Evolutionary conservation across 2,329 filamentous ascomycete species (phyloP), one percentile per base, ranked within the genome.

Genomic region (Penicillium sp.): DNA sequence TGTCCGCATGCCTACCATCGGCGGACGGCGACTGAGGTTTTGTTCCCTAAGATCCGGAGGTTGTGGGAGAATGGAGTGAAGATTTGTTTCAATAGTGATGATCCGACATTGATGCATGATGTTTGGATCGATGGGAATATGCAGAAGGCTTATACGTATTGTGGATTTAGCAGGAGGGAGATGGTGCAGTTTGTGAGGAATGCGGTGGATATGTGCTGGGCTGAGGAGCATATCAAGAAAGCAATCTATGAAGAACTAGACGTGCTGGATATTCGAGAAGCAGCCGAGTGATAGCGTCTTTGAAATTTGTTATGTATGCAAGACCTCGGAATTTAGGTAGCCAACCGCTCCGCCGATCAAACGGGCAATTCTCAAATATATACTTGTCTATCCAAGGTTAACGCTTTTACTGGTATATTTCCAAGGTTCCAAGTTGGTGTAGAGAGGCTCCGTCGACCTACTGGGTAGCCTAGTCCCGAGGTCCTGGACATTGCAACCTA

Each of bases 71-170:
- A 67, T 5, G 79, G 77, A 0, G 72, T 81, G n/a, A 75, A 75
- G 43, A 70, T 81, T 45, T 76, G 75, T 47, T 76, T 81, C 54
- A 78, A 77, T 51, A 79, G 76, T 49, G 79, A 81, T 59, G 79
- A 81, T 56, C 79, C 79, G 11, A 75, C 77, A 3, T 79, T 80
- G 49, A 77, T 81, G 69, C 76, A 81, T 54, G 72, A 81, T 54
- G 75, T 78, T 34, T 82, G 79, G 79, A 67, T 82, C 24, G 67
- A 76, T 54, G 75, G 79, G 10, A 80, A 80, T 49, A 66, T 82
- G 70, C 68, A 77, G 47, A 72, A 81, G 60, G 69, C 72, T 6
- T 75, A 75, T 49, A 70, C 66, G 4, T 75, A 77, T 45, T 78
- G 78, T 52, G 55, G 53, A 0, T 70, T 83, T 18, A 70, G 58